Percentiles rank a stretch among this genome's conserved stretches.
Conservation (phyloP, 2,329 filamentous ascomycete genomes). For the Ampelomyces quisqualis region DNA sequence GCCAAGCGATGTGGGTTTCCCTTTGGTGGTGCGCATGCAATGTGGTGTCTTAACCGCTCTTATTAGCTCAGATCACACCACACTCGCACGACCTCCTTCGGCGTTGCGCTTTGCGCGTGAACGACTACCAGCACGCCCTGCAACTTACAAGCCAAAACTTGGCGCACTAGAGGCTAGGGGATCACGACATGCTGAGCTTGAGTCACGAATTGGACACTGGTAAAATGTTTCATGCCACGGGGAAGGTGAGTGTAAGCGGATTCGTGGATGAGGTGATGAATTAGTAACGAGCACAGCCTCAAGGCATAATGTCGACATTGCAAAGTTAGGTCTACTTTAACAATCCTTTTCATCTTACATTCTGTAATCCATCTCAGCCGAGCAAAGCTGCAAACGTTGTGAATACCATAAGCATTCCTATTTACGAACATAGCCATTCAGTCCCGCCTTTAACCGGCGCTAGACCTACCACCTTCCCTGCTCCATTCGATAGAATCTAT, state of each 20-base stretch:
- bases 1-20: slow-evolving; percentile 8
- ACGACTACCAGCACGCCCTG: slow-evolving; percentile 7
- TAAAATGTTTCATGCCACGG: slow-evolving; percentile 5
- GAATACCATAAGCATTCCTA: too few relatives aligned
- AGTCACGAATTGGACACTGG: slow-evolving; percentile 8
- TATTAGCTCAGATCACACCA: slow-evolving; percentile 26
- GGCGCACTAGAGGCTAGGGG: slow-evolving; percentile 13
- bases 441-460: too few relatives aligned
- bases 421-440: too few relatives aligned
- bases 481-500: too few relatives aligned
- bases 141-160: neutral
- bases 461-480: too few relatives aligned
- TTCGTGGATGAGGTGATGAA: slow-evolving; percentile 12
- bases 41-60: neutral
- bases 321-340: too few relatives aligned
- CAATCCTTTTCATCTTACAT: too few relatives aligned
- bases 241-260: slow-evolving; percentile 11
- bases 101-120: slow-evolving; percentile 1
- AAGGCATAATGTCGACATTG: too few relatives aligned
- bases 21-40: slow-evolving; percentile 2
- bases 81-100: slow-evolving; percentile 23
- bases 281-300: neutral
- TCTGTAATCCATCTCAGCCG: too few relatives aligned
- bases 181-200: slow-evolving; percentile 22
- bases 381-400: too few relatives aligned